Base-by-base conservation (phyloP, 2,329 filamentous ascomycete genomes). In the Falciphora oryzae region DNA sequence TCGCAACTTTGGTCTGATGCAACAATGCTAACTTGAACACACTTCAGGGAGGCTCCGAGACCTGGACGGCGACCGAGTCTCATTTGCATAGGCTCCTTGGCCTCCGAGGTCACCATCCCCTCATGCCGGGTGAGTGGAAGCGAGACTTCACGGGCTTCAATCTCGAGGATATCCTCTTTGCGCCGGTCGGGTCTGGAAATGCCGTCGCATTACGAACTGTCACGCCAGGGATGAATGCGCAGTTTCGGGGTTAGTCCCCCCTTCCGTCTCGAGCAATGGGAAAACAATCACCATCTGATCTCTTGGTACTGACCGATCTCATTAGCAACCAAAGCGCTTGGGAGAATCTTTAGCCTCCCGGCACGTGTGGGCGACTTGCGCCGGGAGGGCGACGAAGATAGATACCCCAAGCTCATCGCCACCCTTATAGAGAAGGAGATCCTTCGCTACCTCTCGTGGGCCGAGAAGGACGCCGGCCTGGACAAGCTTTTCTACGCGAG, bases 401-500 rank as follows among this genome's bases (percentile, higher is more conserved):
- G 5, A 28, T 53, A 53, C 57, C 65, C 67, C 7, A 65, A 66
- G 18, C 72, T 70, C 62, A 75, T 75, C 53, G 70, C 70, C 22
- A 62, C 62, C 27, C 65, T 70, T 18, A 68, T 76, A 28, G 70
- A 72, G 62, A 72, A 69, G 63, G 69, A 72, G 57, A 69, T 77
- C 62, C 66, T 66, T 16, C 67, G 65, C 32, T 77, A 76, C 69
- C 70, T 74, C 66, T 67, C 65, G 2, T 76, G 75, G 74, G 72
- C 75, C 8, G 65, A 71, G 31, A 65, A 69, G 29, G 75, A 77
- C 64, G 71, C 68, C 2, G 71, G 72, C 0, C 66, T 77, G 1
- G 68, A 70, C 53, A 64, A 62, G 11, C 61, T 69, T 11, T 66
- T 64, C 18, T 65, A 56, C 18, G 68, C 70, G 67, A 65, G 97